Percentiles rank a stretch among this genome's conserved stretches.
Conservation (phyloP, 495 filamentous ascomycete genomes). For the Trichoderma reesei region DNA sequence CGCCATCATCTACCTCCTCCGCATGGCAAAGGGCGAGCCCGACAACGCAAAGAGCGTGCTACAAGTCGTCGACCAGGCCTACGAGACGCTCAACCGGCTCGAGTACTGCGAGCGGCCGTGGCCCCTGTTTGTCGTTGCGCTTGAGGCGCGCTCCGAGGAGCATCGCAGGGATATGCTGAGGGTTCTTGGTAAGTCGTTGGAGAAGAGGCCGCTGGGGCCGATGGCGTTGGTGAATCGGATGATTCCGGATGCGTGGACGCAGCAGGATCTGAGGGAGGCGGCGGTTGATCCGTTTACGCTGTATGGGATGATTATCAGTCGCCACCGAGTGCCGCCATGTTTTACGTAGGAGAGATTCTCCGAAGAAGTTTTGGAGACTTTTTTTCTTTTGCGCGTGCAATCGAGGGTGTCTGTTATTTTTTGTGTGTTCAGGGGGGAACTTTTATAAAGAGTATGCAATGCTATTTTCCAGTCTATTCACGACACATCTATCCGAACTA, state of each 20-base stretch:
- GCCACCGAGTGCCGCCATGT: neutral
- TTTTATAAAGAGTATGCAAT: neutral
- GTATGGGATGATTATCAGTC: neutral
- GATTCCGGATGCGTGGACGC: constrained; percentile 11
- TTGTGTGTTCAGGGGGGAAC: too few relatives aligned
- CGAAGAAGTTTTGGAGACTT: neutral
- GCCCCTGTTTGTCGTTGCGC: constrained; percentile 11
- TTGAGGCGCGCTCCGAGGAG: constrained; percentile 11
- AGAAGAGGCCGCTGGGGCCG: neutral
- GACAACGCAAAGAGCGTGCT: neutral
- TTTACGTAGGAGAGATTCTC: neutral
- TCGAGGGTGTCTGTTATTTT: too few relatives aligned
- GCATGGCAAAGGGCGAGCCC: constrained; percentile 12
- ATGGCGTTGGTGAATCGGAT: constrained; percentile 6
- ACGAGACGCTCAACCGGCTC: constrained; percentile 1
- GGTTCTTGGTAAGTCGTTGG: constrained; percentile 3
- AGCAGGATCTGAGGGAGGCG: constrained; percentile 8
- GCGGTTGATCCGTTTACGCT: neutral
- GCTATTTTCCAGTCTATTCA: neutral
- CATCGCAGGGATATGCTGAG: neutral
- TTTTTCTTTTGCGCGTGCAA: neutral
- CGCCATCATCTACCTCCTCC: constrained; percentile 15
- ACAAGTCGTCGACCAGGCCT: constrained; percentile 10
- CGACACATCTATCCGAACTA: neutral
- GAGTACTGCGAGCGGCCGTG: constrained; percentile 10